Evolutionary conservation across 495 filamentous ascomycete genomes (phyloP).

Genomic region (Astrothelium macrocarpum): DNA sequence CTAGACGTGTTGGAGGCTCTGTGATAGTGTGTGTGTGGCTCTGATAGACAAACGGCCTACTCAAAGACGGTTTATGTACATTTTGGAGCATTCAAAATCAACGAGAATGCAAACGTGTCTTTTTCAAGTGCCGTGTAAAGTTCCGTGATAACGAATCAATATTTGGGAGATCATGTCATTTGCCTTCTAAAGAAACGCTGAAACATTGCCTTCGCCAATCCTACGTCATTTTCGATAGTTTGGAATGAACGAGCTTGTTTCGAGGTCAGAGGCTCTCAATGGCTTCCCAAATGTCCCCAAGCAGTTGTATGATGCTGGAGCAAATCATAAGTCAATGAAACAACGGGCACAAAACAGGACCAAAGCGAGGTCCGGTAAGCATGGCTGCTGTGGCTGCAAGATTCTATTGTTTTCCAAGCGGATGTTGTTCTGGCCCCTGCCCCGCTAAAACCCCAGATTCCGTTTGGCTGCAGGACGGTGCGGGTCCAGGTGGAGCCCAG

Average conservation of each 20-base stretch:
- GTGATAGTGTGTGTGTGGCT: no score
- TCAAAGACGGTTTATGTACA: not conserved
- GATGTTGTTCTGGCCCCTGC: not conserved
- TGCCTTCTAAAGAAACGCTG: not conserved
- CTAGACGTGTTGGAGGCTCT: not conserved
- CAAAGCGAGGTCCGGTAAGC: not conserved
- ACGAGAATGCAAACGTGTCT: not conserved
- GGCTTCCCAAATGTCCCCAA: not conserved
- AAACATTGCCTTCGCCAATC: not conserved
- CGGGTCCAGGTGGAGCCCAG: not conserved
- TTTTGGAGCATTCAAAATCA: not conserved
- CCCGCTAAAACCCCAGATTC: conserved; percentile 4
- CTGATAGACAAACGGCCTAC: not conserved
- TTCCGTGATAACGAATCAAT: not conserved
- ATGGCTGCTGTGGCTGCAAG: not conserved
- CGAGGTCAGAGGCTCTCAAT: no score
- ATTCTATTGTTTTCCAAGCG: not conserved
- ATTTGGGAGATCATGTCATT: not conserved
- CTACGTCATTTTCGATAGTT: conserved; percentile 2
- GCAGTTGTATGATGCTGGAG: not conserved
- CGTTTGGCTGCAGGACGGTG: conserved; percentile 4
- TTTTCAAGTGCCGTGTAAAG: not conserved
- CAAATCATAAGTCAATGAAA: not conserved
- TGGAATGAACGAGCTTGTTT: not conserved
- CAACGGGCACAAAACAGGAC: not conserved